Conservation (phyloP, 106 monocot species). For the Acorus calamus region DNA sequence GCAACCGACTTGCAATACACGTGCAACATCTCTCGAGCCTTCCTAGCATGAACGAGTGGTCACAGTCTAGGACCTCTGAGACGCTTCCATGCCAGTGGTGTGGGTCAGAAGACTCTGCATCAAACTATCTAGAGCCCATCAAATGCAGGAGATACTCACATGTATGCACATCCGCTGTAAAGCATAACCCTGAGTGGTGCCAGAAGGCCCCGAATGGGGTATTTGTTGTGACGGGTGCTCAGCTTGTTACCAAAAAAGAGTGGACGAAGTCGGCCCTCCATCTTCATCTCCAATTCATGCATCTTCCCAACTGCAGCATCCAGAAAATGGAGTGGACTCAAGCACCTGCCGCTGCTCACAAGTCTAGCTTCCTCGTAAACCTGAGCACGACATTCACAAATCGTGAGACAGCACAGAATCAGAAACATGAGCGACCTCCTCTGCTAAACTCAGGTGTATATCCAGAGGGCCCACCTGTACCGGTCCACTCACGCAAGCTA, state of each 20-base stretch:
- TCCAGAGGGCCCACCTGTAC: slow-evolving; percentile 77
- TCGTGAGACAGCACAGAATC: slow-evolving; percentile 8
- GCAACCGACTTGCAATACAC: slow-evolving; percentile 77
- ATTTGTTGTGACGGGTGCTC: slow-evolving; percentile 81
- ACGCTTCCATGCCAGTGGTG: slow-evolving; percentile 37
- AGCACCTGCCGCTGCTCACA: slow-evolving; percentile 37
- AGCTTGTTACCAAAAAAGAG: slow-evolving; percentile 58
- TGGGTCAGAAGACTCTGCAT: slow-evolving; percentile 50
- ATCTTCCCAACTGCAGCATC: slow-evolving; percentile 61
- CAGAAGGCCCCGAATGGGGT: slow-evolving; percentile 35
- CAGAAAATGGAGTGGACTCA: slow-evolving; percentile 41
- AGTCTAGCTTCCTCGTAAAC: slow-evolving; percentile 57
- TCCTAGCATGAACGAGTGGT: slow-evolving; percentile 52
- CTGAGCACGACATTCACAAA: slow-evolving; percentile 73
- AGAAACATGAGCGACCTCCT: slow-evolving; percentile 31
- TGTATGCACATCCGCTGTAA: slow-evolving; percentile 55
- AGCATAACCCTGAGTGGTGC: slow-evolving; percentile 66
- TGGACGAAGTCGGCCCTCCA: slow-evolving; percentile 72
- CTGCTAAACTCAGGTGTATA: slow-evolving; percentile 70
- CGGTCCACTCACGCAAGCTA: slow-evolving; percentile 52
- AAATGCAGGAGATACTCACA: slow-evolving; percentile 62
- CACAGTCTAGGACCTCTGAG: slow-evolving; percentile 14
- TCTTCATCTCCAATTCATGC: slow-evolving; percentile 61
- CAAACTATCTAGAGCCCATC: slow-evolving; percentile 56
- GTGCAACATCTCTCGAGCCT: slow-evolving; percentile 78